These are phyloP conservation scores for Candida nitratophila DNA, from an alignment of 805 yeast genomes.

Conservation along the genomic window DNA sequence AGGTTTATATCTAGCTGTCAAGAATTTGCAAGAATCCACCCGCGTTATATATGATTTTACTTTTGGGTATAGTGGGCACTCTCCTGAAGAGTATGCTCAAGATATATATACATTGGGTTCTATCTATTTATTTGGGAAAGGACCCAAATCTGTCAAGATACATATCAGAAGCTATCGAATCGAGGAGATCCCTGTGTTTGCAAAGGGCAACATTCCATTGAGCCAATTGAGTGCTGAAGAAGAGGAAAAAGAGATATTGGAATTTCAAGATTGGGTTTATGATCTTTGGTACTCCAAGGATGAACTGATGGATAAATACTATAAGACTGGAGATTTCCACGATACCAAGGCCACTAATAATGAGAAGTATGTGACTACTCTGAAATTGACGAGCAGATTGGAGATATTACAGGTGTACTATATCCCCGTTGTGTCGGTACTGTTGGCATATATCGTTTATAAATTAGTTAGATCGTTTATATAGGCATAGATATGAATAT, in stretches of 20 bases:
- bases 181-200: slow-evolving; percentile 56
- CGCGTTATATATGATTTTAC: slow-evolving; percentile 74
- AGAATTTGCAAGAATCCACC: slow-evolving; percentile 44
- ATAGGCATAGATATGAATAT: neutral
- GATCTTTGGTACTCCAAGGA: slow-evolving; percentile 78
- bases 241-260: slow-evolving; percentile 27
- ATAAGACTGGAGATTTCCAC: slow-evolving; percentile 45
- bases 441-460: neutral
- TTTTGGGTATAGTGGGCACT: slow-evolving; percentile 71
- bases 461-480: neutral
- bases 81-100: slow-evolving; percentile 64
- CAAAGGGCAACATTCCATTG: neutral
- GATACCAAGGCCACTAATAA: slow-evolving; percentile 3
- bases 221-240: slow-evolving; percentile 33
- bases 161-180: slow-evolving; percentile 54
- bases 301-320: slow-evolving; percentile 53
- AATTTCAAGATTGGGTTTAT: slow-evolving; percentile 71
- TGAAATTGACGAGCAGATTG: slow-evolving; percentile 15
- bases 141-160: slow-evolving; percentile 62
- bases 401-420: slow-evolving; percentile 21
- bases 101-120: slow-evolving; percentile 58
- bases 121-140: slow-evolving; percentile 61
- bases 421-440: slow-evolving; percentile 14
- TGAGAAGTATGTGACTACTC: slow-evolving; percentile 10
- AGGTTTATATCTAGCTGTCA: slow-evolving; percentile 66